phyloP scores from a whole-genome alignment of 2,329 filamentous ascomycete species.

The Cladosporium oxysporum region DNA sequence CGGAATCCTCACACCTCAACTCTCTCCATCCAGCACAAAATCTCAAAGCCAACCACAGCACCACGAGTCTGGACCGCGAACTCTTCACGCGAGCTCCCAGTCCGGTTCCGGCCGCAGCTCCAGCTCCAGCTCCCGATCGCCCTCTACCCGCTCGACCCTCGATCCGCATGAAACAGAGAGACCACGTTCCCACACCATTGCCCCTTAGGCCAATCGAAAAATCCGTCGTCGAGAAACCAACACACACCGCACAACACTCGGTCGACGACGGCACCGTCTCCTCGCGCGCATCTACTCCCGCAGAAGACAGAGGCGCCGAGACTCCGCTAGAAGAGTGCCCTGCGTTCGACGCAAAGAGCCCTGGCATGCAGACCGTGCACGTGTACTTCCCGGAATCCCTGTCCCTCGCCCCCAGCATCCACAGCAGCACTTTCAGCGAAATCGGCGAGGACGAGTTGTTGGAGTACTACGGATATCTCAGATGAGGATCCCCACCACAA shows the following conservation, averaged over 20 bases:
- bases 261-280: slow-evolving; percentile 8
- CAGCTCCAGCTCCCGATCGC: not conserved
- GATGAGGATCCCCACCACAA: not conserved
- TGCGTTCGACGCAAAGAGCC: slow-evolving; percentile 14
- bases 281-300: slow-evolving; percentile 12
- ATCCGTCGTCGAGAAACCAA: not conserved
- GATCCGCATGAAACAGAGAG: not conserved
- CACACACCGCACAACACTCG: slow-evolving; percentile 7
- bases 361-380: slow-evolving; percentile 19
- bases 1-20: not conserved
- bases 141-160: not conserved
- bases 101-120: not conserved
- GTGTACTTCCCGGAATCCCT: slow-evolving; percentile 14
- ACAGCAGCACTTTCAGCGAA: slow-evolving; percentile 18
- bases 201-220: not conserved
- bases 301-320: slow-evolving; percentile 10
- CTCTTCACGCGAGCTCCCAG: not conserved
- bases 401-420: slow-evolving; percentile 1
- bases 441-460: slow-evolving; percentile 18
- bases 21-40: not conserved
- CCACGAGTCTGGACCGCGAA: slow-evolving; percentile 8
- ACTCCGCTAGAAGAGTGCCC: slow-evolving; percentile 2
- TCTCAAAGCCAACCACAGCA: slow-evolving; percentile 13
- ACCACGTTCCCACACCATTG: not conserved
- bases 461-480: slow-evolving; percentile 15